These are phyloP conservation scores for Rhazya stricta DNA, from an alignment of 257 asterid species.

Conservation along the genomic window DNA sequence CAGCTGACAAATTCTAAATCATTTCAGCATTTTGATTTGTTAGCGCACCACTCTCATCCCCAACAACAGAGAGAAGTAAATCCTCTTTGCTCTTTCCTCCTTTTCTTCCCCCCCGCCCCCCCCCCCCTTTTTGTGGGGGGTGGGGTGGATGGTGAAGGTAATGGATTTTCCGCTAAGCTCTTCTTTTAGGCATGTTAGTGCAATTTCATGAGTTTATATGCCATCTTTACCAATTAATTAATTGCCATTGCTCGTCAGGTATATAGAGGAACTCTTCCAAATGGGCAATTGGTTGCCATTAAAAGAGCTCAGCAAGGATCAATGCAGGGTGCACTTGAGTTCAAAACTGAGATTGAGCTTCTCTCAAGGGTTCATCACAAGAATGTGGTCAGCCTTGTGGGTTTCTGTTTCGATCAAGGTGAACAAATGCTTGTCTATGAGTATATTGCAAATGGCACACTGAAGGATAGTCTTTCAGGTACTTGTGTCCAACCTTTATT, in stretches of 20 bases:
- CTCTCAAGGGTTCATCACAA: slow-evolving; percentile 98
- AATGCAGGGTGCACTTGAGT: slow-evolving; percentile 66
- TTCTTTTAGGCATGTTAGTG: too few relatives aligned
- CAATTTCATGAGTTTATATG: neutral
- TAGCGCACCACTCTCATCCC: neutral
- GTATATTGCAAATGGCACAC: slow-evolving; percentile 65
- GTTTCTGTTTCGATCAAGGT: slow-evolving; percentile 77
- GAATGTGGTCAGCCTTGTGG: slow-evolving; percentile 63
- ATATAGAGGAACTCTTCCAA: slow-evolving; percentile 65
- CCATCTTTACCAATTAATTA: neutral
- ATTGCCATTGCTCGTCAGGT: slow-evolving; percentile 37
- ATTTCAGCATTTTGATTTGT: neutral
- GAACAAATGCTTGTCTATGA: slow-evolving; percentile 86
- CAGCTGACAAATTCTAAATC: neutral
- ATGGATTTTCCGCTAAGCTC: neutral
- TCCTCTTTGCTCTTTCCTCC: neutral
- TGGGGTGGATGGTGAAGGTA: too few relatives aligned
- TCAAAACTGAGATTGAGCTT: slow-evolving; percentile 94
- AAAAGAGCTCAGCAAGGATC: slow-evolving; percentile 84
- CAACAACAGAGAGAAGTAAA: neutral
- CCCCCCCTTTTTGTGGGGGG: too few relatives aligned
- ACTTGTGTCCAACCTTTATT: slow-evolving; percentile 17
- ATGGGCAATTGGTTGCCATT: slow-evolving; percentile 61
- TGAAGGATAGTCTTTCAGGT: slow-evolving; percentile 85
- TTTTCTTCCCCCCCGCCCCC: too few relatives aligned